Evolutionary conservation across 352 stramenopile genomes (phyloP), one percentile per base, ranked within the genome.

Genomic region (Phytophthora ramorum): DNA sequence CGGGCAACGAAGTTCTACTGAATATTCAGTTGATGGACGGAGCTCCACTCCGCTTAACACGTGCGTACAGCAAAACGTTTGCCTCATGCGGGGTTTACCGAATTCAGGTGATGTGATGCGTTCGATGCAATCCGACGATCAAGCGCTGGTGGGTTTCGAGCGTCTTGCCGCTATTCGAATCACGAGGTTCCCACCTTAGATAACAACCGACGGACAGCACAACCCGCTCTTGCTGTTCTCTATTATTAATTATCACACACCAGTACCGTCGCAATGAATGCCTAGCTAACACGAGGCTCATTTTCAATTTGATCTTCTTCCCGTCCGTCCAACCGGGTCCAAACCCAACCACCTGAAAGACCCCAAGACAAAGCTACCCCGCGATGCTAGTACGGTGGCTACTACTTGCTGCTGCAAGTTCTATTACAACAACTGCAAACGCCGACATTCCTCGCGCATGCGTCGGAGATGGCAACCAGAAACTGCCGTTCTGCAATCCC

Each of bases 361-460:
- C 22, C 3, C 1, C 22, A 24, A 24, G 22, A 24, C 22, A 24
- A 24, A 24, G 22, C 22, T 37, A n/a, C 14, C n/a, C 20, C 17
- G 9, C 14, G 1, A 64, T 64, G 56, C 17, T 35, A 16, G 24
- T 41, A 9, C 45, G 56, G 14, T 22, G 17, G 0, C n/a, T 57
- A 10, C 12, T 64, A 35, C 45, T 57, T 28, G 56, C n/a, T 35
- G n/a, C 32, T 48, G 34, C 24, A 49, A 57, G 46, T 50, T 50
- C 14, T 35, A 35, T 57, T 35, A 13, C 35, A 47, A 10, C 26
- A 24, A 7, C 56, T n/a, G 37, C 45, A 4, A 48, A 26, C 22
- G 37, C 35, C 24, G 34, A 26, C 19, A 89, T 90, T 55, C 79
- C 79, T 20, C 83, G 81, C 51, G 83, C 81, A 0, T 92, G 83